Conservation (phyloP, 306 rosid genomes). For the Rosa lucieae region DNA sequence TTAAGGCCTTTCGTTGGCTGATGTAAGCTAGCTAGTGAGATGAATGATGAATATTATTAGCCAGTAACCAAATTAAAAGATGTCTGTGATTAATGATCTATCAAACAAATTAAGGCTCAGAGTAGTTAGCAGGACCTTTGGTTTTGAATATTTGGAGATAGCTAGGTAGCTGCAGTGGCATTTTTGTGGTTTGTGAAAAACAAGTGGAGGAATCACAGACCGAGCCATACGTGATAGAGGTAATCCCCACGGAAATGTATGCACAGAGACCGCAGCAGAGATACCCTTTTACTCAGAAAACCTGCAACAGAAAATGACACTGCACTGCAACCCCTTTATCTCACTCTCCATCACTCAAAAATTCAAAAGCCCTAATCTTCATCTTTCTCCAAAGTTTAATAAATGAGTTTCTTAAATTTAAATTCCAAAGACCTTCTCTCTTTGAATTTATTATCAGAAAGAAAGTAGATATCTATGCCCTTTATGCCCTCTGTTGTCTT, state of each 20-base stretch:
- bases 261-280: conserved; percentile 43
- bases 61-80: background rate
- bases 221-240: conserved; percentile 31
- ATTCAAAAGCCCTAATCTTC: background rate
- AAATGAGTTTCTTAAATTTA: conserved; percentile 9
- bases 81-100: background rate
- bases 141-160: background rate
- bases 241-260: conserved; percentile 81
- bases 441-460: conserved; percentile 2
- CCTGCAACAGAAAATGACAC: conserved; percentile 78
- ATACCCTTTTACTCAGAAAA: conserved; percentile 36
- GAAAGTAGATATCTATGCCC: conserved; percentile 21
- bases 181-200: conserved; percentile 30
- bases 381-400: conserved; percentile 29
- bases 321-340: conserved; percentile 70
- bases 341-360: conserved; percentile 35
- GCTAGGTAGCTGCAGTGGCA: conserved; percentile 27
- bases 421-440: conserved; percentile 9
- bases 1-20: background rate
- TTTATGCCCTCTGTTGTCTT: conserved; percentile 12
- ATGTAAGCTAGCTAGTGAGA: background rate
- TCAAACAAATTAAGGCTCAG: background rate
- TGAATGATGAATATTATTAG: background rate
- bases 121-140: background rate
- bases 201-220: conserved; percentile 28